These are phyloP conservation scores for Bryum argenteum DNA, from an alignment of 225 moss, liverwort and hornwort genomes.

Conservation along the genomic window DNA sequence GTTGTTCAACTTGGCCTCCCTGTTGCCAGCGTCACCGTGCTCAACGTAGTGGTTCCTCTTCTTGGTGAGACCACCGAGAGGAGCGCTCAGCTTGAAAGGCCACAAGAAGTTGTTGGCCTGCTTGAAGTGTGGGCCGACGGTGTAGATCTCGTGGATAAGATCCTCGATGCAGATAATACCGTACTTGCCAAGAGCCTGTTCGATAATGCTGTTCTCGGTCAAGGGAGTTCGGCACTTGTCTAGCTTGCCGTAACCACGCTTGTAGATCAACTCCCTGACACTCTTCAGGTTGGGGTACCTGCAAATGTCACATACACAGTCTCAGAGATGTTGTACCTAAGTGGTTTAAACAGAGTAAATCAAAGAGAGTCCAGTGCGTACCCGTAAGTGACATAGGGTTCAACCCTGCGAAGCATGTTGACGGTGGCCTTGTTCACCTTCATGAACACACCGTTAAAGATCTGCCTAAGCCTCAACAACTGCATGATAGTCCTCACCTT, in stretches of 20 bases:
- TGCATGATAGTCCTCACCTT: constrained; percentile 82
- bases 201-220: constrained; percentile 52
- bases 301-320: background rate
- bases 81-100: constrained; percentile 62
- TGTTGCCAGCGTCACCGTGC: constrained; percentile 57
- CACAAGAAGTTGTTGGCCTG: constrained; percentile 66
- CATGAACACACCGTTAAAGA: constrained; percentile 92
- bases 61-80: constrained; percentile 52
- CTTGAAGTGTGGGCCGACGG: constrained; percentile 56
- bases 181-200: constrained; percentile 55
- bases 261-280: constrained; percentile 73
- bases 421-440: constrained; percentile 86
- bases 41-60: constrained; percentile 53
- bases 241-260: constrained; percentile 69
- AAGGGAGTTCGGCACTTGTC: constrained; percentile 59
- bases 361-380: background rate
- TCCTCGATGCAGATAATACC: constrained; percentile 64
- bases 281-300: constrained; percentile 60
- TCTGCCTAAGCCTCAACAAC: constrained; percentile 67
- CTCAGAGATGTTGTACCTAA: background rate
- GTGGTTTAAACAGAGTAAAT: no score
- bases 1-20: constrained; percentile 61
- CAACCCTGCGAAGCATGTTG: constrained; percentile 81
- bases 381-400: constrained; percentile 89
- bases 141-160: constrained; percentile 56